Evolutionary conservation across 2,329 filamentous ascomycete genomes (phyloP).

Genomic region (Cryphonectria naterciae): DNA sequence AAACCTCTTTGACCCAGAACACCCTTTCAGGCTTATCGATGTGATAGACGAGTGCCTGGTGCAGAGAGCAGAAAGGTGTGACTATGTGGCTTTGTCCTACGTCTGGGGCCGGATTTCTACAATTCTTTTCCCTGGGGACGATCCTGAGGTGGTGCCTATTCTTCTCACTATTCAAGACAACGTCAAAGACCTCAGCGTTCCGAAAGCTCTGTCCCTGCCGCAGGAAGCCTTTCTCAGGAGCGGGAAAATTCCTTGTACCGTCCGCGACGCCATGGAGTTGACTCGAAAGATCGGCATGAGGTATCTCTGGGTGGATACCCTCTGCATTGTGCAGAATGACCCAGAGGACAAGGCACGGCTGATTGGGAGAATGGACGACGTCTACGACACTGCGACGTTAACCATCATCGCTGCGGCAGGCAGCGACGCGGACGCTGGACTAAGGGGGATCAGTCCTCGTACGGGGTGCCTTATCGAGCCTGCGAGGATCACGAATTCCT

Average conservation of each 20-base stretch:
- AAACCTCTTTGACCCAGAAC: not conserved
- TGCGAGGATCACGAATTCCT: not conserved
- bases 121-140: not conserved
- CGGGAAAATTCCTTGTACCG: not conserved
- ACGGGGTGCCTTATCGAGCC: not conserved
- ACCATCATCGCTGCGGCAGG: not conserved
- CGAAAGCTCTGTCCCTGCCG: not conserved
- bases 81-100: not conserved
- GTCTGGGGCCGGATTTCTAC: not conserved
- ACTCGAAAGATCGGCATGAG: not conserved
- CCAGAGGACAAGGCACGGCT: not conserved
- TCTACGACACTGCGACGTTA: not conserved
- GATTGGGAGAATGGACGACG: not conserved
- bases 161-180: not conserved
- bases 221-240: not conserved
- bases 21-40: not conserved
- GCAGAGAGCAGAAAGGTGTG: not conserved
- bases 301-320: not conserved
- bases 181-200: not conserved
- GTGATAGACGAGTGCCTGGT: not conserved
- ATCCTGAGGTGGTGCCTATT: not conserved
- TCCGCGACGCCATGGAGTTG: not conserved
- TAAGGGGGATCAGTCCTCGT: not conserved
- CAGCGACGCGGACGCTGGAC: not conserved
- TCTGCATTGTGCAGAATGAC: not conserved